Evolutionary conservation across 2,329 filamentous ascomycete species (phyloP).

Genomic region (Aspergillus sp.): DNA sequence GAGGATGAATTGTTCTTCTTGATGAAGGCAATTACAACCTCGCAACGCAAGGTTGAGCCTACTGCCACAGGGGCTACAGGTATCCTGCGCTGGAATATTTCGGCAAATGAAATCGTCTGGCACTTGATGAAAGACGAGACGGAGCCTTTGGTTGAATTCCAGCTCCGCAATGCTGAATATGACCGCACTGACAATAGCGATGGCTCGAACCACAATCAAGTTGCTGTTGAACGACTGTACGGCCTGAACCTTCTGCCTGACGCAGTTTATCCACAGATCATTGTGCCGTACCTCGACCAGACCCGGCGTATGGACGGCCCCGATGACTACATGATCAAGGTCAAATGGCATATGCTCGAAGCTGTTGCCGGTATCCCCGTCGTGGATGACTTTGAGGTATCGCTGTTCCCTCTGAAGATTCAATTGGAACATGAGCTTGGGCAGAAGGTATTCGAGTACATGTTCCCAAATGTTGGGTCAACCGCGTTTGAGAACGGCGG

Average conservation of each 20-base stretch:
- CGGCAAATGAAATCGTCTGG: slow-evolving; percentile 96
- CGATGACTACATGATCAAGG: slow-evolving; percentile 82
- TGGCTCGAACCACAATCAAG: slow-evolving; percentile 90
- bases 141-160: slow-evolving; percentile 88
- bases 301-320: slow-evolving; percentile 59
- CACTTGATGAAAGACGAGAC: slow-evolving; percentile 87
- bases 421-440: slow-evolving; percentile 92
- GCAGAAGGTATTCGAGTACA: slow-evolving; percentile 93
- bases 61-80: slow-evolving; percentile 72
- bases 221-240: slow-evolving; percentile 85
- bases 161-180: slow-evolving; percentile 87
- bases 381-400: slow-evolving; percentile 95
- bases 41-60: slow-evolving; percentile 79
- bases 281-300: slow-evolving; percentile 81
- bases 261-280: slow-evolving; percentile 94
- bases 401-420: slow-evolving; percentile 88
- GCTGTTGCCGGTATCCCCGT: slow-evolving; percentile 97
- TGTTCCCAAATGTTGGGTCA: slow-evolving; percentile 82
- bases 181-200: slow-evolving; percentile 96
- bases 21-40: slow-evolving; percentile 99
- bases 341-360: slow-evolving; percentile 98
- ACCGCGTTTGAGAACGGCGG: slow-evolving; percentile 53
- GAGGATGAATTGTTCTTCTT: slow-evolving; percentile 99
- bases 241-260: slow-evolving; percentile 89
- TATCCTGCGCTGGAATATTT: slow-evolving; percentile 87